Percentiles rank a stretch among this genome's conserved stretches.
These are phyloP conservation scores for Emmonsia crescens DNA, from an alignment of 2,329 filamentous ascomycete genomes.

Conservation along the genomic window DNA sequence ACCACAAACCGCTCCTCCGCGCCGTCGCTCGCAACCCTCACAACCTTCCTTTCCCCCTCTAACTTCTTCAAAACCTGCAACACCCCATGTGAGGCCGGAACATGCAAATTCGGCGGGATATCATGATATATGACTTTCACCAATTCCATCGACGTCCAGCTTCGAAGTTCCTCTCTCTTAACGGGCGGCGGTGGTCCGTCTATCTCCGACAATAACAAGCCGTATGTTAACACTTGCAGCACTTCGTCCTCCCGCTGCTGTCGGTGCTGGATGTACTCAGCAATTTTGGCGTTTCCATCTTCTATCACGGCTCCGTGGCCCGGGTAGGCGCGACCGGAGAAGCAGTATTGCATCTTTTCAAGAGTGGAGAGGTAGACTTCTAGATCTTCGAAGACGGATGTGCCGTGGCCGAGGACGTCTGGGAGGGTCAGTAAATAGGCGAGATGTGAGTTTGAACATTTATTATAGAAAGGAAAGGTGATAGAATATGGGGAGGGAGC, in stretches of 20 bases:
- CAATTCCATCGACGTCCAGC: constrained; percentile 65
- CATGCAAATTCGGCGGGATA: constrained; percentile 63
- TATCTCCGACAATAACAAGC: constrained; percentile 23
- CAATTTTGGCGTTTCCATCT: constrained; percentile 59
- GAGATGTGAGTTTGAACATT: background rate
- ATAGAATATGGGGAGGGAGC: background rate
- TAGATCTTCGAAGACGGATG: constrained; percentile 73
- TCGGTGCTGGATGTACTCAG: constrained; percentile 75
- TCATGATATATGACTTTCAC: constrained; percentile 78
- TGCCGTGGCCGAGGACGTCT: constrained; percentile 75
- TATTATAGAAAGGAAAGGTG: background rate
- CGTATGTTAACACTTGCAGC: constrained; percentile 48
- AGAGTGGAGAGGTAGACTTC: constrained; percentile 57
- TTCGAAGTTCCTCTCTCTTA: constrained; percentile 16
- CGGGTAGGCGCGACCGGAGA: constrained; percentile 61
- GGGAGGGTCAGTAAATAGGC: background rate
- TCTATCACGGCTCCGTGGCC: constrained; percentile 74
- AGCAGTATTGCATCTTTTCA: constrained; percentile 53
- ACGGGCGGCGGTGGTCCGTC: constrained; percentile 3
- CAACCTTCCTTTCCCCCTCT: constrained; percentile 57
- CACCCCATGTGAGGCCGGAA: constrained; percentile 65
- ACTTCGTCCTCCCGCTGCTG: constrained; percentile 70
- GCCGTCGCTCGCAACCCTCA: background rate
- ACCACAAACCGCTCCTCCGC: background rate
- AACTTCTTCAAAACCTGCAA: constrained; percentile 72